Evolutionary conservation across 805 yeast genomes (phyloP).

Genomic region (Pichia californica): DNA sequence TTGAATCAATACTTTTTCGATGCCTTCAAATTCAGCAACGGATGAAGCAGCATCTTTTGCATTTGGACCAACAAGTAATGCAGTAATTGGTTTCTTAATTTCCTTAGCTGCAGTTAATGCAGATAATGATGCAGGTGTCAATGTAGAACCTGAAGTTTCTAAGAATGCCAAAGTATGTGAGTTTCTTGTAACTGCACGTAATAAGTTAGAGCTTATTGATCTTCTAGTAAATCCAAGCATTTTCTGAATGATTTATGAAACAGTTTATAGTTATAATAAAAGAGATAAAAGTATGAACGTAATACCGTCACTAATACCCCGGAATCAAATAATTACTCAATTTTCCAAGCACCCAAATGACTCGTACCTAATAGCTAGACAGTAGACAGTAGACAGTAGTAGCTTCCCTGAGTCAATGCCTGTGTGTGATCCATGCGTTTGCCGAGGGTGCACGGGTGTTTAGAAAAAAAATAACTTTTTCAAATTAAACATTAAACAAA

Average conservation of each 20-base stretch:
- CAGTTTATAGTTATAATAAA: too few species aligned
- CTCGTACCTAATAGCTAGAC: too few species aligned
- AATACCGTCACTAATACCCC: too few species aligned
- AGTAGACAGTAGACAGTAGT: too few species aligned
- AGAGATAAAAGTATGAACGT: too few species aligned
- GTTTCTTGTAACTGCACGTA: slow-evolving; percentile 29
- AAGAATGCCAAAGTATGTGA: slow-evolving; percentile 73
- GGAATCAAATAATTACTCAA: too few species aligned
- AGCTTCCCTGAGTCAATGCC: too few species aligned
- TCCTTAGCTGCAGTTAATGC: slow-evolving; percentile 72
- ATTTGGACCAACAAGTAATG: slow-evolving; percentile 61
- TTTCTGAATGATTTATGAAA: too few species aligned
- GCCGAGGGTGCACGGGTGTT: neutral
- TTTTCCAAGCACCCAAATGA: too few species aligned
- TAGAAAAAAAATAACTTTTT: too few species aligned
- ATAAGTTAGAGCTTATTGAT: neutral
- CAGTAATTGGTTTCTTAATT: slow-evolving; percentile 75
- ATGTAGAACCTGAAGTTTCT: slow-evolving; percentile 50
- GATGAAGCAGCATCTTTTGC: slow-evolving; percentile 45
- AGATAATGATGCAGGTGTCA: slow-evolving; percentile 65
- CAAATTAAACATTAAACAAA: too few species aligned
- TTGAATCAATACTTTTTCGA: slow-evolving; percentile 53
- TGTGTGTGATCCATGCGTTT: too few species aligned
- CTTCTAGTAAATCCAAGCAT: slow-evolving; percentile 5
- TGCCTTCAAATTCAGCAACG: slow-evolving; percentile 46